Evolutionary conservation across 208 protist genomes (phyloP).

Genomic region (Crithidia mellificae): DNA sequence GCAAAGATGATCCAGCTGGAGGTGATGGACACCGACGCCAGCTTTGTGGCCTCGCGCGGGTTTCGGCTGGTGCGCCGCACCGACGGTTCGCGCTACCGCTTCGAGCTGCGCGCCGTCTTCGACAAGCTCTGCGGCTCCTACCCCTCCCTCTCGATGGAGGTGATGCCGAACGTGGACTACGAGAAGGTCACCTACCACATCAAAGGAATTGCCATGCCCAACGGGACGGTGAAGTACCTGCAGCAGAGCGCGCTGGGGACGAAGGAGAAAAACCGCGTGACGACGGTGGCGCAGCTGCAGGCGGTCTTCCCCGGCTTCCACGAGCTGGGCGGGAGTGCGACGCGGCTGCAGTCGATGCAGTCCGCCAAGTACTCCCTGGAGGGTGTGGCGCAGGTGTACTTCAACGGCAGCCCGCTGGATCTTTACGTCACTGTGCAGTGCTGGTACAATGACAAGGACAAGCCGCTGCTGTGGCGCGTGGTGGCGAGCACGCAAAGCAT

Average conservation of each 20-base stretch:
- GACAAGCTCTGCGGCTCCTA: slow-evolving; percentile 52
- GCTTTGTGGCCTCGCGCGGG: slow-evolving; percentile 39
- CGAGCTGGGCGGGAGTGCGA: slow-evolving; percentile 26
- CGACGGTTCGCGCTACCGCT: slow-evolving; percentile 36
- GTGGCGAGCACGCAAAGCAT: slow-evolving; percentile 49
- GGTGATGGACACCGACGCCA: slow-evolving; percentile 56
- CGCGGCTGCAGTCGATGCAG: slow-evolving; percentile 26
- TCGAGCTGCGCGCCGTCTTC: slow-evolving; percentile 65
- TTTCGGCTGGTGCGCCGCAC: slow-evolving; percentile 62
- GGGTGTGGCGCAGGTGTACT: slow-evolving; percentile 57
- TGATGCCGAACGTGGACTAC: slow-evolving; percentile 83
- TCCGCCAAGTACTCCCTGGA: slow-evolving; percentile 30
- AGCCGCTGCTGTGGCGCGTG: slow-evolving; percentile 56
- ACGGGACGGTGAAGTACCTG: slow-evolving; percentile 49
- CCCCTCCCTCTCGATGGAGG: slow-evolving; percentile 72
- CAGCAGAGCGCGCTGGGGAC: slow-evolving; percentile 62
- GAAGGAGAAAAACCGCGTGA: slow-evolving; percentile 58
- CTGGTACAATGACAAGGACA: slow-evolving; percentile 34
- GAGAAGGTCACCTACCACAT: slow-evolving; percentile 63
- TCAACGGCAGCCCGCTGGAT: slow-evolving; percentile 53
- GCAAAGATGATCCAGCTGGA: slow-evolving; percentile 39
- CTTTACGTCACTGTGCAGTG: slow-evolving; percentile 54
- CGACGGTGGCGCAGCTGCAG: slow-evolving; percentile 68
- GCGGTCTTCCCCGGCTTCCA: slow-evolving; percentile 80
- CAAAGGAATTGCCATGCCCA: slow-evolving; percentile 38